phyloP scores from a whole-genome alignment of 2,329 filamentous ascomycete genomes.

The Diaporthe sp. region DNA sequence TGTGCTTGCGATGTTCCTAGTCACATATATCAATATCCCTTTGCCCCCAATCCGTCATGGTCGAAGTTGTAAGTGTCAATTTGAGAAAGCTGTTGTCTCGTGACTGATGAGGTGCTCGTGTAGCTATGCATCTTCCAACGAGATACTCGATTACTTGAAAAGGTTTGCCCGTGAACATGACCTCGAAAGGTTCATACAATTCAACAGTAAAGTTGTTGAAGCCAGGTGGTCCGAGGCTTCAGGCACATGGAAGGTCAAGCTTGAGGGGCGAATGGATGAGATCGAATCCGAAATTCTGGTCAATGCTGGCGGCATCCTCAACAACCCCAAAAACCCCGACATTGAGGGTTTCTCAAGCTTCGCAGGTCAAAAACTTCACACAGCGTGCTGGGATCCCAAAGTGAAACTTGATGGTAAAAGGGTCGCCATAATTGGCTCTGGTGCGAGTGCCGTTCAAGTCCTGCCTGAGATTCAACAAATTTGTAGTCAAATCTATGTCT shows the following conservation, averaged over 20 bases:
- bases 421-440: slow-evolving; percentile 15
- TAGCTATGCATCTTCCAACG: slow-evolving; percentile 17
- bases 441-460: slow-evolving; percentile 20
- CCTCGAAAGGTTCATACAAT: background rate
- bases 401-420: slow-evolving; percentile 8
- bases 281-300: slow-evolving; percentile 52
- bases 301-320: slow-evolving; percentile 53
- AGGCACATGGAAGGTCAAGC: background rate
- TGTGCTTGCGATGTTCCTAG: slow-evolving; percentile 58
- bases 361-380: slow-evolving; percentile 49
- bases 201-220: slow-evolving; percentile 1
- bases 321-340: slow-evolving; percentile 5
- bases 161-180: background rate
- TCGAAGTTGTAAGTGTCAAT: slow-evolving; percentile 47
- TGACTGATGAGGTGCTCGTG: background rate
- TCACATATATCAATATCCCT: slow-evolving; percentile 58
- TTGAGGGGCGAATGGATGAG: background rate
- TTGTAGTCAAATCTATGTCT: slow-evolving; percentile 30
- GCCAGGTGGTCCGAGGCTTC: background rate
- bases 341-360: slow-evolving; percentile 50
- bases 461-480: slow-evolving; percentile 9
- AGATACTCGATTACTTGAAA: background rate
- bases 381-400: slow-evolving; percentile 6
- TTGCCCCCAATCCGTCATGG: slow-evolving; percentile 56
- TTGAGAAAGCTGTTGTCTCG: too few species aligned